These are phyloP conservation scores for Phialocephala subalpina DNA, from an alignment of 2,329 filamentous ascomycete species.

Conservation along the genomic window DNA sequence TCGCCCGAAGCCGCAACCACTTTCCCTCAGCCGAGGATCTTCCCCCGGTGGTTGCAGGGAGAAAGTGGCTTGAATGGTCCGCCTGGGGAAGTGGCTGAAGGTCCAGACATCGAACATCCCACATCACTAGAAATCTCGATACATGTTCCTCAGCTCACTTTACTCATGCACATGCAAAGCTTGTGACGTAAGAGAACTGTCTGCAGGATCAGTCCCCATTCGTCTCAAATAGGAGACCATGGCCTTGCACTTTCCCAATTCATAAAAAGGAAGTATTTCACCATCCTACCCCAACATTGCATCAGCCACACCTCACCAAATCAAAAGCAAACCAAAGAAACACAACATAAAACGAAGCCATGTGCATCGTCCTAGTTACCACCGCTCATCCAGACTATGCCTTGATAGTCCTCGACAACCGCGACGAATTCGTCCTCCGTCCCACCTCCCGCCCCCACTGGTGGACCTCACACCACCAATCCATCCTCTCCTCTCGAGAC, in stretches of 20 bases:
- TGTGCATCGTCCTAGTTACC: conserved; percentile 82
- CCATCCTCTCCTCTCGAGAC: conserved; percentile 66
- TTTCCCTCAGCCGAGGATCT: conserved; percentile 4
- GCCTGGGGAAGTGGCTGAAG: conserved; percentile 25
- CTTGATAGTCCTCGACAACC: conserved; percentile 79
- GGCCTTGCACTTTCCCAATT: conserved; percentile 22
- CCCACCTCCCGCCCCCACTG: conserved; percentile 70
- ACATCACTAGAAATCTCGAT: conserved; percentile 6
- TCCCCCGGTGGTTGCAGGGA: conserved; percentile 13
- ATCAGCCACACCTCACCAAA: not conserved
- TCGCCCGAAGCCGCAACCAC: not conserved
- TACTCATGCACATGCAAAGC: not conserved
- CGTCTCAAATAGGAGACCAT: not conserved
- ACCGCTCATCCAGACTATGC: conserved; percentile 80
- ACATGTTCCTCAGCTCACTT: not conserved
- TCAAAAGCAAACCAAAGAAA: not conserved
- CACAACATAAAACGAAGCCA: conserved; percentile 46
- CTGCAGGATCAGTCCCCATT: not conserved
- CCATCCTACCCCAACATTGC: conserved; percentile 8
- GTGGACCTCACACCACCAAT: conserved; percentile 53
- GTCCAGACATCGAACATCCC: conserved; percentile 20
- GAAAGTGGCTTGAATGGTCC: too few species aligned
- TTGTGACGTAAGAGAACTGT: not conserved
- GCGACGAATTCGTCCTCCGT: conserved; percentile 75
- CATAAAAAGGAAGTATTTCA: conserved; percentile 10